These are phyloP conservation scores for Suhomyces prunicola DNA, from an alignment of 805 yeast species.

Conservation along the genomic window DNA sequence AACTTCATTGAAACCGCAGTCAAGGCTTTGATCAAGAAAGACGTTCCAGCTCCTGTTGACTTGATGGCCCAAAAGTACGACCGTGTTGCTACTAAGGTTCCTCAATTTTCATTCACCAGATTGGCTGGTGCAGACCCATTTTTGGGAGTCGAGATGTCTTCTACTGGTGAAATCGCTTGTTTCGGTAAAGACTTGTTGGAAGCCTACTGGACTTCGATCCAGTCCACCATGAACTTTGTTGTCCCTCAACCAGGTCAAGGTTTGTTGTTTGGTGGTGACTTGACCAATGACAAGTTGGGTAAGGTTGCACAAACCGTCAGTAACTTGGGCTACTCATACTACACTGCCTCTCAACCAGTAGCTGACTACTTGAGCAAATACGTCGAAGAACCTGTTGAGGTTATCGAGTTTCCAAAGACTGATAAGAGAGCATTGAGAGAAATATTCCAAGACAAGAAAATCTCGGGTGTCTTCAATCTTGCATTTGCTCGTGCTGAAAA, in stretches of 20 bases:
- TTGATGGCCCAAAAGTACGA: constrained; percentile 73
- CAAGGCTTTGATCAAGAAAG: constrained; percentile 72
- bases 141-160: constrained; percentile 98
- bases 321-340: constrained; percentile 76
- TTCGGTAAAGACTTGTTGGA: constrained; percentile 83
- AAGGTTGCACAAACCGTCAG: constrained; percentile 67
- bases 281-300: constrained; percentile 66
- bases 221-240: constrained; percentile 95
- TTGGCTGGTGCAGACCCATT: constrained; percentile 99
- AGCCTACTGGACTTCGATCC: constrained; percentile 97
- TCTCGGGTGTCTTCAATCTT: constrained; percentile 86
- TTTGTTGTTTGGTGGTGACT: constrained; percentile 91
- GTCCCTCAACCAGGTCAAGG: constrained; percentile 91
- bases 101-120: constrained; percentile 97
- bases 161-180: constrained; percentile 98
- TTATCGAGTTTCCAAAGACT: constrained; percentile 86
- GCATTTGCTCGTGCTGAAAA: constrained; percentile 87
- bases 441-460: constrained; percentile 81
- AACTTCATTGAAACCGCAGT: constrained; percentile 96
- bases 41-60: constrained; percentile 76
- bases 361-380: constrained; percentile 60
- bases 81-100: constrained; percentile 95
- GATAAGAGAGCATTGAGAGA: constrained; percentile 93
- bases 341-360: constrained; percentile 71
- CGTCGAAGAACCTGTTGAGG: constrained; percentile 48